Conservation (phyloP, 164 flowering plant species). For the Macadamia integrifolia region DNA sequence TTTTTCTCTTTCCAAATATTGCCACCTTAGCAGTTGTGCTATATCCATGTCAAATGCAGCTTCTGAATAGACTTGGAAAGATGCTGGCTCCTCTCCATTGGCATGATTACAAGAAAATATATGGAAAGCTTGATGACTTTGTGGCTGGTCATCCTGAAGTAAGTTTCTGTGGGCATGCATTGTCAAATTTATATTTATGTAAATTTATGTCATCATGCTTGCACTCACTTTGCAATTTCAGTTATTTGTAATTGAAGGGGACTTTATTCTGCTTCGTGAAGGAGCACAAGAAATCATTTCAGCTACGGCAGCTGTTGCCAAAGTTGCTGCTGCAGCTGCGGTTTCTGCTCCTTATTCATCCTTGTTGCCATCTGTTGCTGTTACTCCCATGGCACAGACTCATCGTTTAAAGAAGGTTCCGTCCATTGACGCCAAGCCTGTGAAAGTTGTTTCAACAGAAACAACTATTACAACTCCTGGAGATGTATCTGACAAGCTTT, state of each 20-base stretch:
- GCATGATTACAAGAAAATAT: conserved; percentile 88
- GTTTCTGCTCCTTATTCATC: conserved; percentile 60
- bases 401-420: conserved; percentile 50
- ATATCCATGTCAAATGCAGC: conserved; percentile 38
- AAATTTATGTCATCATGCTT: background rate
- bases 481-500: conserved; percentile 20
- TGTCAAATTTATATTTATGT: background rate
- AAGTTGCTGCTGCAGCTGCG: conserved; percentile 89
- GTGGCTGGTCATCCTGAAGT: conserved; percentile 76
- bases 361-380: conserved; percentile 68
- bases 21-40: background rate
- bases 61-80: conserved; percentile 88
- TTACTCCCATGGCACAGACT: conserved; percentile 91
- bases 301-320: conserved; percentile 85
- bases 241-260: conserved; percentile 90
- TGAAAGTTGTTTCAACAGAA: conserved; percentile 24
- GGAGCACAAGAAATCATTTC: conserved; percentile 93
- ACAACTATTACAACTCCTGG: conserved; percentile 13
- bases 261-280: conserved; percentile 82
- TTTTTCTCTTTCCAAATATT: conserved; percentile 1
- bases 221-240: conserved; percentile 29
- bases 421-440: conserved; percentile 32
- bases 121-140: conserved; percentile 96
- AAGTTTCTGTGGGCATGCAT: conserved; percentile 14
- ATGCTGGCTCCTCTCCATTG: conserved; percentile 96